Base-by-base conservation (phyloP, 2,329 filamentous ascomycete species). In the Apiospora sp. region DNA sequence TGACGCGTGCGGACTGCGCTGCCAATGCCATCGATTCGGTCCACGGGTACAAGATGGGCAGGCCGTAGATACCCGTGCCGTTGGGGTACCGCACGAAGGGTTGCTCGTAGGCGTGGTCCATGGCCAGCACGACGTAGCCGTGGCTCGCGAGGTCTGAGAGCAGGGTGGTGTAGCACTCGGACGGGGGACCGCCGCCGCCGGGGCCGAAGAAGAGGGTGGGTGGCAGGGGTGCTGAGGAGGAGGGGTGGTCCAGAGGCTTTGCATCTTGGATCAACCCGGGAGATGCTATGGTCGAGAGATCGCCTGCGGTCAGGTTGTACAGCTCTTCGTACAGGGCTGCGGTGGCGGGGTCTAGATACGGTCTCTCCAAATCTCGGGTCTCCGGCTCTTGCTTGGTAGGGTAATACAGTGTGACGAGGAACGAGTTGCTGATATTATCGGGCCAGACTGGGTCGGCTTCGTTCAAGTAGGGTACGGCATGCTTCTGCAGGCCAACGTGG, bases 51-150 rank as follows among this genome's bases (percentile, higher is more conserved):
- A 75, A 71, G 14, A 71, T 71, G 0, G 73, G 68, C 5, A 78
- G 71, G 2, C 78, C 78, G 3, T 68, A 67, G 12, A 79, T 74
- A 4, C 75, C 77, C 0, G 78, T 79, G 8, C 78, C 78, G 30
- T 80, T 79, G 3, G 79, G 78, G 8, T 73, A 80, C 6, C 75
- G 74, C 22, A 80, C 44, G 70, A 77, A 80, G 0, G 79, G 77
- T 72, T 80, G 79, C 72, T 80, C 77, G 16, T 75, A 79, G 2
- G 77, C 74, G 44, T 80, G 79, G 34, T 80, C 78, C 22, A 79
- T 58, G 14, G 76, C 78, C 27, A 78, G 74, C 16, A 80, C 73
- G 13, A 72, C 73, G 67, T 79, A 80, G 4, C 79, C 79, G 67
- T 77, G 69, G 7, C 75, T 76, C 0, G 72, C 75, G 8, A 77